These are phyloP conservation scores for Quercus parvula DNA, from an alignment of 306 rosid genomes.

Conservation along the genomic window DNA sequence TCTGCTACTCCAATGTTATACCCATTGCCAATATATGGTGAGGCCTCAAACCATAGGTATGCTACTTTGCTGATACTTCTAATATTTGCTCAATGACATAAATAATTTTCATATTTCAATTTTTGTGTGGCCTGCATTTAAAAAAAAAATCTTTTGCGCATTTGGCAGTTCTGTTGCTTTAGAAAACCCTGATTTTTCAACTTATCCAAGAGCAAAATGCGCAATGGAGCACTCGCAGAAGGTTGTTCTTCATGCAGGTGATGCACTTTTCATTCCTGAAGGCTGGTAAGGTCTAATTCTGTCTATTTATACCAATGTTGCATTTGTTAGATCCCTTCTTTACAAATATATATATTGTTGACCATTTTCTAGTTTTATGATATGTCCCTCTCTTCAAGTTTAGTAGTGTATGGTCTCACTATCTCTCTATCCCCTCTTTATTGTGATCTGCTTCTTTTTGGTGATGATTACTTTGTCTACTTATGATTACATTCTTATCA, in stretches of 20 bases:
- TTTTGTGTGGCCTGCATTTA: background rate
- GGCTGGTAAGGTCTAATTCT: slow-evolving; percentile 68
- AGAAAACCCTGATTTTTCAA: slow-evolving; percentile 71
- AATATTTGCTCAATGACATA: background rate
- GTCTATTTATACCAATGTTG: slow-evolving; percentile 3
- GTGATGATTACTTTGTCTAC: background rate
- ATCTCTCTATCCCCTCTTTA: background rate
- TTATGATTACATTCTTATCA: background rate
- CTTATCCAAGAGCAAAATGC: slow-evolving; percentile 72
- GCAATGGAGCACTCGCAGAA: slow-evolving; percentile 60
- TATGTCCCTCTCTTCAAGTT: background rate
- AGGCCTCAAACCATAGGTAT: slow-evolving; percentile 97
- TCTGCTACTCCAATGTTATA: slow-evolving; percentile 76
- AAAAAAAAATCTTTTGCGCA: background rate
- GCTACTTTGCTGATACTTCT: slow-evolving; percentile 3
- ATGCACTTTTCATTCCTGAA: slow-evolving; percentile 95
- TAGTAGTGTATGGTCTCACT: background rate
- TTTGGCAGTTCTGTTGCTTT: slow-evolving; percentile 69
- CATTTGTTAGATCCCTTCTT: slow-evolving; percentile 19
- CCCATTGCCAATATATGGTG: slow-evolving; percentile 89
- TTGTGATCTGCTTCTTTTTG: background rate
- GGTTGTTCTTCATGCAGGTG: slow-evolving; percentile 79
- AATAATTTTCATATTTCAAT: background rate
- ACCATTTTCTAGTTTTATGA: background rate
- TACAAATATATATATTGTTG: background rate